Evolutionary conservation across 2,329 filamentous ascomycete species (phyloP).

Genomic region (Colletotrichum magnum): DNA sequence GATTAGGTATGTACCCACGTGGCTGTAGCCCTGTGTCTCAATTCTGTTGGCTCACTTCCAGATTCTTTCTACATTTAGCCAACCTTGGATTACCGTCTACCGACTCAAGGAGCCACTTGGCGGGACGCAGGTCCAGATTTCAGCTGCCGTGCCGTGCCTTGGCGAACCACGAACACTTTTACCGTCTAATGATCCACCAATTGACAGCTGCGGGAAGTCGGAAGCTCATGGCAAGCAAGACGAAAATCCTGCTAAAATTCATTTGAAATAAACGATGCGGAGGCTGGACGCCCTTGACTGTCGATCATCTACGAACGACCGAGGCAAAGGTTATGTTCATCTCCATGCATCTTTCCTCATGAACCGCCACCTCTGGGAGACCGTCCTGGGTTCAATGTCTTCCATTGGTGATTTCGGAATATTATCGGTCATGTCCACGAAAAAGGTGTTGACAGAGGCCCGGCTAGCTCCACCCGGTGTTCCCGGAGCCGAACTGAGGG

Average conservation of each 20-base stretch:
- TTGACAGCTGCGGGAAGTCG: not conserved
- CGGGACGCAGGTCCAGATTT: not conserved
- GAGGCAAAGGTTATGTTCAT: not conserved
- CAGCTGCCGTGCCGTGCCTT: constrained; percentile 18
- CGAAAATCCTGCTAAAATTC: not conserved
- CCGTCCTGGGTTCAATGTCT: not conserved
- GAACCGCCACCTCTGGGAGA: not conserved
- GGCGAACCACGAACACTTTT: constrained; percentile 1
- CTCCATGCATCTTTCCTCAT: not conserved
- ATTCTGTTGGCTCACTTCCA: too few relatives aligned
- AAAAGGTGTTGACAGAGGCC: too few relatives aligned
- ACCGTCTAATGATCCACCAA: constrained; percentile 18
- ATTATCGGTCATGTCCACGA: too few relatives aligned
- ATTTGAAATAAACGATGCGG: not conserved
- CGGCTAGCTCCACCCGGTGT: not conserved
- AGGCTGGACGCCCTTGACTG: not conserved
- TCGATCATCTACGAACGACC: not conserved
- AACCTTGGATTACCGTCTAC: too few relatives aligned
- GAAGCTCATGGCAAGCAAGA: too few relatives aligned
- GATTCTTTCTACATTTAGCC: too few relatives aligned
- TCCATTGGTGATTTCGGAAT: too few relatives aligned
- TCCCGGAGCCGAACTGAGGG: constrained; percentile 10
- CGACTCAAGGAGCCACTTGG: not conserved
- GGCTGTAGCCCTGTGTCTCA: too few relatives aligned
- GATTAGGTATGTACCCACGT: too few relatives aligned